Evolutionary conservation across 495 filamentous ascomycete genomes (phyloP), one percentile per base, ranked within the genome.

Genomic region (Cercophora samala): DNA sequence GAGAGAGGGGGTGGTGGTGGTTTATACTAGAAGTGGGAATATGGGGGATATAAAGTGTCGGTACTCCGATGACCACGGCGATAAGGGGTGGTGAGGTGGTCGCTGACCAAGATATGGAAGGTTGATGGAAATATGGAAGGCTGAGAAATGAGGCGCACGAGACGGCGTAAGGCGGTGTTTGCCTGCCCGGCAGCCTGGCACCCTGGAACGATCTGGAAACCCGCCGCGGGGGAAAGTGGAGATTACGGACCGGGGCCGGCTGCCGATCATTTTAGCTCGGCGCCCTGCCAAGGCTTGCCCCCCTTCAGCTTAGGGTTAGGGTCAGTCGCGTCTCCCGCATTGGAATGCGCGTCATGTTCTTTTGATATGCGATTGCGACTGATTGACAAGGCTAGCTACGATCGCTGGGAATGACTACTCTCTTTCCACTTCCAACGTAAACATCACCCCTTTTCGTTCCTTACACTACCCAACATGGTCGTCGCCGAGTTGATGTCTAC

Each of bases 121-220:
- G n/a, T 56, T 23, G 53, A 46, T 56, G n/a, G 53, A 56, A 56
- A 29, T 4, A 29, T 29, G 26, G 19, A 56, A 56, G 53, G 53
- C 22, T 56, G 53, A 65, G 56, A 51, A 25, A 19, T 53, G 11
- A 4, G 22, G 53, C 53, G n/a, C 18, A 11, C 18, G n/a, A 21
- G 53, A 4, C 53, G 22, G 53, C 53, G 53, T 56, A 56, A 23
- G n/a, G 53, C 53, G 22, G 53, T 56, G 63, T 59, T 59, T 68
- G 67, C 67, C 65, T 67, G 70, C n/a, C 53, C 53, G 22, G 15
- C 53, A 56, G n/a, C 24, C 25, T 70, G 22, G 15, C 53, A 56
- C 4, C 24, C 25, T 70, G 68, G 70, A 72, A 72, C 58, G 25
- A 37, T 68, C 70, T 70, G 24, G 69, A 71, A 71, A 5, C 29